Percentiles rank a stretch among this genome's conserved stretches.
These are phyloP conservation scores for Pontederia crassipes DNA, from an alignment of 176 grass and related monocot genomes.

Conservation along the genomic window DNA sequence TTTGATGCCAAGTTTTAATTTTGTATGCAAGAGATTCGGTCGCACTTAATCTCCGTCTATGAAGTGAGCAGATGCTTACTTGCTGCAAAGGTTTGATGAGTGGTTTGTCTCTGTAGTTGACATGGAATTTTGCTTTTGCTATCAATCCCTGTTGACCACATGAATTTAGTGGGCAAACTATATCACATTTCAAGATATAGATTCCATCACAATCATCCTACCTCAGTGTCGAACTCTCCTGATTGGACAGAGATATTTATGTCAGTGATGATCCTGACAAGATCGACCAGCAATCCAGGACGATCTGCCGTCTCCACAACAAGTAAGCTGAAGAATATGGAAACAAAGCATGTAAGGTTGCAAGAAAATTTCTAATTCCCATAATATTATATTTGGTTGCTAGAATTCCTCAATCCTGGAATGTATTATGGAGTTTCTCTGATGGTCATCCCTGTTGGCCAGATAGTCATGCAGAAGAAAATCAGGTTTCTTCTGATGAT, in stretches of 20 bases:
- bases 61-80: constrained; percentile 20
- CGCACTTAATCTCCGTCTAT: too few species aligned
- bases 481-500: too few species aligned
- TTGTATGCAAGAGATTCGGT: background rate
- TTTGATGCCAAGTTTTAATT: background rate
- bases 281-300: constrained; percentile 81
- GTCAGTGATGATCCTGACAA: constrained; percentile 84
- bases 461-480: too few species aligned
- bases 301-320: constrained; percentile 84
- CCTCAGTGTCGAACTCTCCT: constrained; percentile 96
- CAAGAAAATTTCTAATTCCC: background rate
- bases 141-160: constrained; percentile 53
- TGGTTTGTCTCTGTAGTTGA: constrained; percentile 65
- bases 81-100: constrained; percentile 57
- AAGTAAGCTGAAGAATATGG: constrained; percentile 59
- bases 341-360: background rate
- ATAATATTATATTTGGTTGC: too few species aligned
- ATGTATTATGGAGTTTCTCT: too few species aligned
- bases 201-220: constrained; percentile 10
- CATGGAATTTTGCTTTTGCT: constrained; percentile 97
- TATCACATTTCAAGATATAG: background rate
- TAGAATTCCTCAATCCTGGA: too few species aligned
- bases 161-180: constrained; percentile 21
- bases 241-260: constrained; percentile 78
- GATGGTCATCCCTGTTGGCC: too few species aligned